Evolutionary conservation across 352 stramenopile species (phyloP), one percentile per base, ranked within the genome.

Genomic region (Phytopythium litorale): DNA sequence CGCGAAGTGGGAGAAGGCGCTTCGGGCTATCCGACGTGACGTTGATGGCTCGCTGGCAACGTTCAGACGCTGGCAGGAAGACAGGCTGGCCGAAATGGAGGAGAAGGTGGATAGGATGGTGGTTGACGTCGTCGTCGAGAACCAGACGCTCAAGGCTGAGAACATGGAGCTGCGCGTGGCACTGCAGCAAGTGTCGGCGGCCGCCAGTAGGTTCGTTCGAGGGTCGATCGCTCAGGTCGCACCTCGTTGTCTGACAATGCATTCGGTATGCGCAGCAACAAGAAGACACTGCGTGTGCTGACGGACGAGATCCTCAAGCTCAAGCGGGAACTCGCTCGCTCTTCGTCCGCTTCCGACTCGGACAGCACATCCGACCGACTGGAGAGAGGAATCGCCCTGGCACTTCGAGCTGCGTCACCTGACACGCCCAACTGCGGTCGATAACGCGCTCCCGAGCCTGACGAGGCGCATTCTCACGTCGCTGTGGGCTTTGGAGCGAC

Each of bases 291-390:
- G 28, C 71, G 75, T 11, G 62, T 79, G 6, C 58, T 84, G 28
- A 72, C 70, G 4, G 75, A 81, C 13, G 75, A 84, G 43, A 64
- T 84, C 43, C 70, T 84, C 46, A 84, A 84, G 58, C 55, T 84
- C 15, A 84, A 84, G 54, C 65, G 72, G 30, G 43, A 62, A 23
- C 19, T 62, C 8, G 32, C 7, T 4, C 3, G 7, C 18, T 30
- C 45, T 9, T 21, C 56, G 0, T 18, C 28, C 15, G 1, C 9
- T 7, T 18, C 30, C 21, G 32, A n/a, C 18, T 23, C 9, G 1
- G 38, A 52, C 25, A 51, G 13, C 19, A 33, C 45, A 7, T 40
- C 42, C 42, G 42, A 55, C 38, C 56, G 56, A 4, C n/a, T 62
- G 3, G 56, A 62, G 42, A 32, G 42, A 2, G 56, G 56, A 19